These are phyloP conservation scores for Candida morakotiae DNA, from an alignment of 805 yeast genomes.

Conservation along the genomic window DNA sequence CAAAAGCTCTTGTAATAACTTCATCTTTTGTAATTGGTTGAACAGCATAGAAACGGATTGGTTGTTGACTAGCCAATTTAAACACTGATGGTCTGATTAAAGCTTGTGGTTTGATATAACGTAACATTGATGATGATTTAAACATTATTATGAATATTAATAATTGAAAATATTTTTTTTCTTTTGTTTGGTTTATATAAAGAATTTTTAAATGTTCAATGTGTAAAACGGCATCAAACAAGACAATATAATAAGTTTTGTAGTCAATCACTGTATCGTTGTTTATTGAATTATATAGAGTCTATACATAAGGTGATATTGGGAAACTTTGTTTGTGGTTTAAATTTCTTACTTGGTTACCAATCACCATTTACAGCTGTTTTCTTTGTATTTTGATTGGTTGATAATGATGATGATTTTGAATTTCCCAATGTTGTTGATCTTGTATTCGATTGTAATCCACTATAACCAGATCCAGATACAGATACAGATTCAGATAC, in stretches of 20 bases:
- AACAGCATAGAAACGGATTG: slow-evolving; percentile 53
- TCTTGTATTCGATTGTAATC: not conserved
- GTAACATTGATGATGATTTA: slow-evolving; percentile 48
- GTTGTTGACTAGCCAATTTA: slow-evolving; percentile 10
- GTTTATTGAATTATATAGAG: too few species aligned
- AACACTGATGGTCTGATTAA: slow-evolving; percentile 13
- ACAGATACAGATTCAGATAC: too few species aligned
- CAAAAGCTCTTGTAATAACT: slow-evolving; percentile 75
- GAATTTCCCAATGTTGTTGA: not conserved
- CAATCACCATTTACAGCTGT: not conserved
- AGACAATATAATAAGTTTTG: too few species aligned
- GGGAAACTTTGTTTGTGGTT: not conserved
- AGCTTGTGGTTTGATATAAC: slow-evolving; percentile 34
- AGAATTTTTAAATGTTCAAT: too few species aligned
- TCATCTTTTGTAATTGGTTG: slow-evolving; percentile 71
- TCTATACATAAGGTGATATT: too few species aligned
- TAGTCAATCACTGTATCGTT: too few species aligned
- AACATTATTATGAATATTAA: slow-evolving; percentile 34
- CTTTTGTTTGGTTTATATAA: not conserved
- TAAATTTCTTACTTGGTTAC: not conserved
- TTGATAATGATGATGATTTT: too few species aligned
- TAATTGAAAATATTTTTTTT: not conserved
- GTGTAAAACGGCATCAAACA: too few species aligned
- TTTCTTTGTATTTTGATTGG: too few species aligned
- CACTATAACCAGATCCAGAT: too few species aligned